Base-by-base conservation (phyloP, 2,329 filamentous ascomycete species). In the Paraconiothyrium sp. region DNA sequence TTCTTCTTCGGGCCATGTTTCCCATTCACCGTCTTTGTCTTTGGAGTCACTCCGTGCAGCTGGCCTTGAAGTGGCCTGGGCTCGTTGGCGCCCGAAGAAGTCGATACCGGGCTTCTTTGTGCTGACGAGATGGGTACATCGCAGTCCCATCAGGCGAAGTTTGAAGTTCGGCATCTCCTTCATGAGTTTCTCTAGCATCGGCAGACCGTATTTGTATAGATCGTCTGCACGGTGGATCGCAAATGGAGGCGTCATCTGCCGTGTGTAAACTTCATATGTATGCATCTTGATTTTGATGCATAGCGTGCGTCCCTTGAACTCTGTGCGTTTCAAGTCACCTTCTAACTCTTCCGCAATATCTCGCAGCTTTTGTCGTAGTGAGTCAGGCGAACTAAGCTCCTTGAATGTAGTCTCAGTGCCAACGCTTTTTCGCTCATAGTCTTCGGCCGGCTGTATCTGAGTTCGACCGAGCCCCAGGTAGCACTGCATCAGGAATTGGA, bases 281-380 rank as follows among this genome's bases (percentile, higher is more conserved):
- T 97, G 92, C 8, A 98, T 82, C 76, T 99, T 99, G 66, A 97
- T 86, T 78, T 99, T 99, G 39, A 99, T 82, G 24, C 93, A 92
- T 1, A 99, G 81, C 0, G 94, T 98, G n/a, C 93, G 88, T 0
- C 94, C 94, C 77, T 94, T 97, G 79, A 92, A 92, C 66, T 92
- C 87, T 1, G 92, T 92, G 30, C 88, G 86, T 60, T 85, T 84
- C 81, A 98, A 84, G 71, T 98, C 94, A 67, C 91, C 91, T 74
- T 97, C 93, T 4, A 99, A 82, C 66, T 97, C 93, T 64, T 93
- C 89, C 0, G 95, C 93, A 1, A 90, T 94, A 75, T 85, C 86
- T n/a, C 88, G 86, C 6, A 99, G 85, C 75, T 97, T 96, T 16
- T 90, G 88, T 22, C 90, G 85, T 3, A 98, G 82, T 60, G 90